phyloP scores from a whole-genome alignment of 805 yeast species.

The Candida morakotiae region DNA sequence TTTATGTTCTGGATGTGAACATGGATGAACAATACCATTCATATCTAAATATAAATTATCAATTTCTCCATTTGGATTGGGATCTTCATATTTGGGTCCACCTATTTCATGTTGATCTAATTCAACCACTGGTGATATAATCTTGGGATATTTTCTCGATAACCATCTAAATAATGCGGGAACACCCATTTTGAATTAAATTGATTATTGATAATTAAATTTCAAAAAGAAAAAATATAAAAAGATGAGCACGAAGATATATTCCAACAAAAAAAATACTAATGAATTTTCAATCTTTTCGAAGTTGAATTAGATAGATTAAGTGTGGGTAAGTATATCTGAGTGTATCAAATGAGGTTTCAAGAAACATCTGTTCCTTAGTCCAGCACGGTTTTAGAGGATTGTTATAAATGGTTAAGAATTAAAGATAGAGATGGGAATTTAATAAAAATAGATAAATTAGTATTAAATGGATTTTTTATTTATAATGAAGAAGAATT shows the following conservation, averaged over 20 bases:
- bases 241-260: background rate
- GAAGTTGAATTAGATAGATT: too few species aligned
- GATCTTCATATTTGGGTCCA: constrained; percentile 64
- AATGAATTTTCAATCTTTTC: too few species aligned
- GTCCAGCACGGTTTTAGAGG: too few species aligned
- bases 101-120: constrained; percentile 59
- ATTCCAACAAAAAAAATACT: too few species aligned
- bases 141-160: constrained; percentile 88
- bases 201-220: background rate
- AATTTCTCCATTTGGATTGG: constrained; percentile 93
- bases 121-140: constrained; percentile 84
- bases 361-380: too few species aligned
- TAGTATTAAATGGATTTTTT: too few species aligned
- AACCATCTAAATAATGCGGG: constrained; percentile 98
- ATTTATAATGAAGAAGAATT: too few species aligned
- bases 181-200: constrained; percentile 67
- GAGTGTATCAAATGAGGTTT: too few species aligned
- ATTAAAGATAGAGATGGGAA: too few species aligned
- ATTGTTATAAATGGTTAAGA: too few species aligned
- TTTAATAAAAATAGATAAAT: too few species aligned
- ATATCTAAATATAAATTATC: constrained; percentile 93
- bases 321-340: too few species aligned
- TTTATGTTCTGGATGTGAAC: constrained; percentile 95
- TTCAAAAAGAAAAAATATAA: background rate
- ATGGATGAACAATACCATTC: constrained; percentile 99